Conservation (phyloP, 1,284 basidiomycete species). For the Meripilus lineatus region DNA sequence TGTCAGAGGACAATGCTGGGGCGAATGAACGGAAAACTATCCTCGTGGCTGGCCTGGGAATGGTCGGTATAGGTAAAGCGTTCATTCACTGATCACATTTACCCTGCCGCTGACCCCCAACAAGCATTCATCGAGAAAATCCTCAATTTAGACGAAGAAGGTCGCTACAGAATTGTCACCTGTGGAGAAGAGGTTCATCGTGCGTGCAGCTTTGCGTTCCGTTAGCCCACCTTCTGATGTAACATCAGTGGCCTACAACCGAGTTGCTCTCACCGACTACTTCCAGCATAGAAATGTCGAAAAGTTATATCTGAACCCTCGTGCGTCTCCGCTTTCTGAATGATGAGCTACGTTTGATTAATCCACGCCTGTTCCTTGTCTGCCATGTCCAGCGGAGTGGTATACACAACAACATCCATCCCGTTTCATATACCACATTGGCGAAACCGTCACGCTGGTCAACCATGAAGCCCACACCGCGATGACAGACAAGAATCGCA, state of each 20-base stretch:
- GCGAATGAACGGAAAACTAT: slow-evolving; percentile 24
- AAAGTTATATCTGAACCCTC: slow-evolving; percentile 61
- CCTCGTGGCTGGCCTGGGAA: slow-evolving; percentile 61
- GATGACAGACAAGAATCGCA: slow-evolving; percentile 41
- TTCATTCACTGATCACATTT: slow-evolving; percentile 3
- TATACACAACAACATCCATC: slow-evolving; percentile 54
- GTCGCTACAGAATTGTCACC: slow-evolving; percentile 52
- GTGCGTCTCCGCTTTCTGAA: slow-evolving; percentile 16
- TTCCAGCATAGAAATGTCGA: slow-evolving; percentile 62
- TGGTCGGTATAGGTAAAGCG: slow-evolving; percentile 59
- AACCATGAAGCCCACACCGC: slow-evolving; percentile 41
- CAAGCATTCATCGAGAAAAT: slow-evolving; percentile 67
- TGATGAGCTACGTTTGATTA: no score
- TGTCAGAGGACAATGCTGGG: no score
- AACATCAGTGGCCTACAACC: slow-evolving; percentile 37
- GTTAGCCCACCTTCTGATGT: background rate
- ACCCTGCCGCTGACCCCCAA: slow-evolving; percentile 17
- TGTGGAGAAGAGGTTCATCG: slow-evolving; percentile 50
- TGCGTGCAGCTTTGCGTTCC: slow-evolving; percentile 11
- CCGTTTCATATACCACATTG: slow-evolving; percentile 47
- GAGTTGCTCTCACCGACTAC: slow-evolving; percentile 60
- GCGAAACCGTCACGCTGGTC: slow-evolving; percentile 49
- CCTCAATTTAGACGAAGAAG: slow-evolving; percentile 45
- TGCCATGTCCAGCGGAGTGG: slow-evolving; percentile 39
- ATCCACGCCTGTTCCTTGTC: background rate